Base-by-base conservation (phyloP, 2,329 filamentous ascomycete genomes). In the Aspergillus aculeatus region DNA sequence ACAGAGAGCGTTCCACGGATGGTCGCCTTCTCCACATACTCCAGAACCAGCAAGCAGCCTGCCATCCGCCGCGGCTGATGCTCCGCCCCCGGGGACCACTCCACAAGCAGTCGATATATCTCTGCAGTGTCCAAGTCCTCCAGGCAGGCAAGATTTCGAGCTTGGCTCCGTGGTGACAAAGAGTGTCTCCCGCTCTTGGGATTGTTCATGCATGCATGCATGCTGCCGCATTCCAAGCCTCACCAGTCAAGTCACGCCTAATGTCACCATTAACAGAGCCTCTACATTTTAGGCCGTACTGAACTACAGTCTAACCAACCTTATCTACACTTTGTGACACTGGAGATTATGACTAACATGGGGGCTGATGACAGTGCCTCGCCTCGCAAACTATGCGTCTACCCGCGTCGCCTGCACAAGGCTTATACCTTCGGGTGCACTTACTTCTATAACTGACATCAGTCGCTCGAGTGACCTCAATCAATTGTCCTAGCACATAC, bases 61-160 rank as follows among this genome's bases (percentile, higher is more conserved):
- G 32, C 19, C 44, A 47, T 54, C 38, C 14, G 16, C 16, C 19
- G 38, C 14, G 38, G 38, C 52, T 29, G 23, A 11, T 31, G 24
- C 32, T 47, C 21, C 24, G 52, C 24, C 29, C 24, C 11, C 44
- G 11, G 7, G 38, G 32, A 35, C 14, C 32, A 35, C 32, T 35
- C 32, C 11, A 35, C 32, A 12, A 35, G 32, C 26, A 54, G 14
- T 10, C 41, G 31, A 54, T 47, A 19, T 44, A 16, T 7, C 38
- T 6, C 16, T 44, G 9, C 16, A 44, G 38, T 9, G 16, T 16
- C 4, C 4, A 44, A 44, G 38, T 29, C 21, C 52, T 54, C 52
- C 26, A 54, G 52, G 52, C 52, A 54, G 52, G 52, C 52, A 54
- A 54, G 41, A 54, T 54, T 54, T 19, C 47, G 24, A 47, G n/a